Conservation (phyloP, 2,329 filamentous ascomycete species). For the Xylariaceae sp. region DNA sequence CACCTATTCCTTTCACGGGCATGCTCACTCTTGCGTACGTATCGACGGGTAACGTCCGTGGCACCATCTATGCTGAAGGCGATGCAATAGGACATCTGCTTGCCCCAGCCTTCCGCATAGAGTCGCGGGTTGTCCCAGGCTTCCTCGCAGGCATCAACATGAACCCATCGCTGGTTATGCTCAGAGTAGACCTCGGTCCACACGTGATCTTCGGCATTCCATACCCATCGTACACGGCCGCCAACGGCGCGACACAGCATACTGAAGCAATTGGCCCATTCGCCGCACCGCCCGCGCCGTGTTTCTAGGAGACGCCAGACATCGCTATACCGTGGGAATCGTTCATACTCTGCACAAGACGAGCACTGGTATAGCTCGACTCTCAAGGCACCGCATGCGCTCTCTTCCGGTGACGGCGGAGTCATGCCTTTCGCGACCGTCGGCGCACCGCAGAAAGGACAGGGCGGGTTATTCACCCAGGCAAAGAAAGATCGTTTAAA, state of each 20-base stretch:
- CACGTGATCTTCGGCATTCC: conserved; percentile 95
- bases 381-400: conserved; percentile 75
- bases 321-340: conserved; percentile 91
- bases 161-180: conserved; percentile 90
- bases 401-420: conserved; percentile 80
- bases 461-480: conserved; percentile 94
- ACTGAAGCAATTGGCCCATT: conserved; percentile 98
- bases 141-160: conserved; percentile 91
- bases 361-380: conserved; percentile 92
- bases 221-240: conserved; percentile 89
- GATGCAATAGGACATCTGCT: conserved; percentile 95
- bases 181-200: conserved; percentile 98
- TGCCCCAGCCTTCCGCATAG: conserved; percentile 91
- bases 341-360: conserved; percentile 73
- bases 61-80: conserved; percentile 89
- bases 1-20: conserved; percentile 71
- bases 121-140: conserved; percentile 90
- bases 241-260: conserved; percentile 95
- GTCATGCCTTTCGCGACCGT: conserved; percentile 81
- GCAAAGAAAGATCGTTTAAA: conserved; percentile 93
- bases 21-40: conserved; percentile 66
- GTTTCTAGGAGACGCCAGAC: conserved; percentile 90
- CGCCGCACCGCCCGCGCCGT: conserved; percentile 77
- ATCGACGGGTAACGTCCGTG: conserved; percentile 60
- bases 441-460: conserved; percentile 72